Conservation (phyloP, 2,329 filamentous ascomycete genomes). For the Talaromyces sp. region DNA sequence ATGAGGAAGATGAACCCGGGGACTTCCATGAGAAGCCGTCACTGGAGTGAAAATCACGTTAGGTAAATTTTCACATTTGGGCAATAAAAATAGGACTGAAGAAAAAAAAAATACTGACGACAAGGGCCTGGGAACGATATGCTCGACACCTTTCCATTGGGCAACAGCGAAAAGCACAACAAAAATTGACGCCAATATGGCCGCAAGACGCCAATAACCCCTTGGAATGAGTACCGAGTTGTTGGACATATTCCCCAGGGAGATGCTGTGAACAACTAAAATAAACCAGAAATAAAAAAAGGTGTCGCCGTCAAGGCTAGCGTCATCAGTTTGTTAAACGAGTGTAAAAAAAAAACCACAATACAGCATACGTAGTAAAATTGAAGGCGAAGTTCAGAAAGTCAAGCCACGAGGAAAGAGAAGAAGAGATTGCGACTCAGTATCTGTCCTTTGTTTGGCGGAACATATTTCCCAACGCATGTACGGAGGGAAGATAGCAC, state of each 20-base stretch:
- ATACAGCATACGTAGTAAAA: background rate
- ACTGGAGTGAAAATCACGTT: background rate
- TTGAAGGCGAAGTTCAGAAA: background rate
- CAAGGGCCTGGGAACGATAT: background rate
- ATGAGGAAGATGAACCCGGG: background rate
- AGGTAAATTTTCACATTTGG: background rate
- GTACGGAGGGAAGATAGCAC: too few species aligned
- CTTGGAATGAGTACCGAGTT: background rate
- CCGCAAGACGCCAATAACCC: constrained; percentile 1
- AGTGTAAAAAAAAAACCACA: background rate
- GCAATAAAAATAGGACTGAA: background rate
- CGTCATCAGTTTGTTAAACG: background rate
- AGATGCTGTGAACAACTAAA: too few species aligned
- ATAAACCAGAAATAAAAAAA: background rate
- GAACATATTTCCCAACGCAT: background rate
- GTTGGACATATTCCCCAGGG: background rate
- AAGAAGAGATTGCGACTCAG: background rate
- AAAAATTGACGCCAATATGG: background rate
- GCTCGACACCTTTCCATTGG: background rate
- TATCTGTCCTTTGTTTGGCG: background rate
- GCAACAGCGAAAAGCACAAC: background rate
- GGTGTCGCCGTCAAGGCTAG: background rate
- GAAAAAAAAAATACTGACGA: background rate
- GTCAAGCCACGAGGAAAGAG: background rate
- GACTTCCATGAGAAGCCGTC: background rate